Evolutionary conservation across 139 green algal species (phyloP).

Genomic region (Astrephomene gubernaculifera): DNA sequence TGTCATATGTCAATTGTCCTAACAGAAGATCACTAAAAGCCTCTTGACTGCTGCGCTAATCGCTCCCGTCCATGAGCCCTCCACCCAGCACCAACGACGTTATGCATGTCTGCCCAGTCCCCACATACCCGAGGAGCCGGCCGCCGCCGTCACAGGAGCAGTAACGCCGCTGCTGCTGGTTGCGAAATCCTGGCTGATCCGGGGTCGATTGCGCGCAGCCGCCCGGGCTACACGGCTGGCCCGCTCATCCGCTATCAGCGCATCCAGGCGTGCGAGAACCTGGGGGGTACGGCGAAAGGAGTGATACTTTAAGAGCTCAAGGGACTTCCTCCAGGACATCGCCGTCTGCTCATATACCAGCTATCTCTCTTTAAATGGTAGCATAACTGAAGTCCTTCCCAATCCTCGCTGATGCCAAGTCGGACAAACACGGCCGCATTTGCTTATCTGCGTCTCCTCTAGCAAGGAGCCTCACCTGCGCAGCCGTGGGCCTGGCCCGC

Average conservation of each 20-base stretch:
- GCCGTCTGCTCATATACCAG: not conserved
- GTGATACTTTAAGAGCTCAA: not conserved
- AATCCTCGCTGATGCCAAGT: not conserved
- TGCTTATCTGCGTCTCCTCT: not conserved
- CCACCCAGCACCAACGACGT: no score
- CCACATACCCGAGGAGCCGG: no score
- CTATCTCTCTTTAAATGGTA: no score
- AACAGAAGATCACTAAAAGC: no score
- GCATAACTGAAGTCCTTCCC: not conserved
- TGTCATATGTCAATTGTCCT: no score
- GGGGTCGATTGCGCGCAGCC: not conserved
- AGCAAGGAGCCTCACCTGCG: constrained; percentile 61
- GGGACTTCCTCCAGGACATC: not conserved
- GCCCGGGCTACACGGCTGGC: not conserved
- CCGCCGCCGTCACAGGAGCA: no score
- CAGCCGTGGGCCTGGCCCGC: constrained; percentile 59
- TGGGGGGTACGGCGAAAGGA: not conserved
- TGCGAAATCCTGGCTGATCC: not conserved
- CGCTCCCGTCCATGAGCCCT: no score
- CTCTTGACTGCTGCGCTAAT: no score
- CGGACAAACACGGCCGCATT: not conserved
- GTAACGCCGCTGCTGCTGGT: constrained; percentile 30
- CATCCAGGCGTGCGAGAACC: not conserved
- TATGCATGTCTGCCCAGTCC: no score
- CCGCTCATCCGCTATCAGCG: not conserved